Conservation (phyloP, 2,329 filamentous ascomycete species). For the Lasiodiplodia citricola region DNA sequence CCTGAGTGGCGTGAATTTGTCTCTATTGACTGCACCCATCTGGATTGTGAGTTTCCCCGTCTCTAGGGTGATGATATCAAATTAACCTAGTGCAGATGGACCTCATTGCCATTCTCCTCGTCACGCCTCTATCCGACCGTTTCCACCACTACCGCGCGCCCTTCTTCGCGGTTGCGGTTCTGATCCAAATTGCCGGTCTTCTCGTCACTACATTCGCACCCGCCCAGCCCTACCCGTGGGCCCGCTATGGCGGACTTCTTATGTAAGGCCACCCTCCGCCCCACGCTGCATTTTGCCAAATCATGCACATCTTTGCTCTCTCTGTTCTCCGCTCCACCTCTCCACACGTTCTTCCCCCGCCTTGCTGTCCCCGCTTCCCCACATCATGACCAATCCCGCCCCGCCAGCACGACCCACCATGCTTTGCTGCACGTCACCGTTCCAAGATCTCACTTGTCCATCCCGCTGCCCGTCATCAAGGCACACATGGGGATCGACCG, state of each 20-base stretch:
- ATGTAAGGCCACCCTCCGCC: conserved; percentile 23
- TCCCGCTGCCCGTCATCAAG: neutral
- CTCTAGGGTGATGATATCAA: neutral
- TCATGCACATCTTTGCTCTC: neutral
- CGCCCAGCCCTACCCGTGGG: conserved; percentile 70
- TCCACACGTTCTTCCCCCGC: neutral
- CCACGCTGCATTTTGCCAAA: neutral
- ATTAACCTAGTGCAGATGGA: conserved; percentile 67
- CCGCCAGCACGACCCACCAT: neutral
- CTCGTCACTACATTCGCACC: conserved; percentile 78
- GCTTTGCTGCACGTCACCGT: neutral
- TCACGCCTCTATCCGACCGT: conserved; percentile 85
- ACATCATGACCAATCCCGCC: neutral
- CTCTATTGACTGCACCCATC: conserved; percentile 85
- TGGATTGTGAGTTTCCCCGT: conserved; percentile 72
- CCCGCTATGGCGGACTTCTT: conserved; percentile 84
- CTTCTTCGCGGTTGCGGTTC: conserved; percentile 78
- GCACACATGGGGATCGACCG: neutral
- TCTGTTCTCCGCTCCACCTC: conserved; percentile 10
- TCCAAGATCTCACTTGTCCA: neutral
- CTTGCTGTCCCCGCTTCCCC: neutral
- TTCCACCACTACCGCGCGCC: conserved; percentile 80
- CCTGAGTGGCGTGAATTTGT: conserved; percentile 76
- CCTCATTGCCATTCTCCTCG: conserved; percentile 80
- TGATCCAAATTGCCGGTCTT: conserved; percentile 81